Conservation (phyloP, 2,329 filamentous ascomycete genomes). For the Lomentospora prolificans region DNA sequence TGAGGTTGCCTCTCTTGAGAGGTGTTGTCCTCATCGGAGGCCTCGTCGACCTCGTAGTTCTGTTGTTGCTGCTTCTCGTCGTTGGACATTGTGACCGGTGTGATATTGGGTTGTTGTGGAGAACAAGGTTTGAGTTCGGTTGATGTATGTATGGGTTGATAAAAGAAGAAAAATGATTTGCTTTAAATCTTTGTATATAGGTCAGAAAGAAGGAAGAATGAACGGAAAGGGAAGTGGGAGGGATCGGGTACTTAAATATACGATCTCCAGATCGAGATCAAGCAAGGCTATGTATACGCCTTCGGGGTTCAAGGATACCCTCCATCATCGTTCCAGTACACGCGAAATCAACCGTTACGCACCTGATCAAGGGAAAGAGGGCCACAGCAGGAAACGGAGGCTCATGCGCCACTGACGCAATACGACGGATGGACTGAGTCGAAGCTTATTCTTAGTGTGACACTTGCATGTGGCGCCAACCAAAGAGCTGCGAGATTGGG, state of each 20-base stretch:
- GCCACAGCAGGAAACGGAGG: not conserved
- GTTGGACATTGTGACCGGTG: not conserved
- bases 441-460: no score
- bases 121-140: not conserved
- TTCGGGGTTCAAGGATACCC: not conserved
- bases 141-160: not conserved
- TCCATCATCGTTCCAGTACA: not conserved
- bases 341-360: not conserved
- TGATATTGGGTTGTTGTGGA: not conserved
- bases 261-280: not conserved
- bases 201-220: not conserved
- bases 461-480: no score
- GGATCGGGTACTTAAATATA: not conserved
- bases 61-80: not conserved
- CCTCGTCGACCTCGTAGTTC: not conserved
- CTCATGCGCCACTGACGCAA: not conserved
- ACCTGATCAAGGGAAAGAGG: not conserved
- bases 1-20: not conserved
- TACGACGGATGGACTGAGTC: not conserved
- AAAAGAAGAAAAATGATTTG: not conserved
- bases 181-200: not conserved
- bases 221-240: not conserved
- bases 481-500: no score
- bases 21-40: not conserved
- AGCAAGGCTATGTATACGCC: not conserved